Base-by-base conservation (phyloP, 805 yeast genomes). In the Candida alai region DNA sequence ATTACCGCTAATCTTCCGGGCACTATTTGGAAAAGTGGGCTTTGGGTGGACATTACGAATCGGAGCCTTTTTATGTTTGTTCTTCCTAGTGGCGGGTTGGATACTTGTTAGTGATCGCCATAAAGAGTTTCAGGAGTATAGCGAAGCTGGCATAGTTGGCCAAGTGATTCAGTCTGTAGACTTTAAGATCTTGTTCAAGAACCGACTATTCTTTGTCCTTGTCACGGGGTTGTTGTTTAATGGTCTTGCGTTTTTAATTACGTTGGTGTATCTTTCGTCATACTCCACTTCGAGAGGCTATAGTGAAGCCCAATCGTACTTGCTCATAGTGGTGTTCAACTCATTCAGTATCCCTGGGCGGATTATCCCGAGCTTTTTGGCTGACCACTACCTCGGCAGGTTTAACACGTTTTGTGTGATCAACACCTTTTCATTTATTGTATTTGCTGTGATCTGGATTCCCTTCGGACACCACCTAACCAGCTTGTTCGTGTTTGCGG, bases 1-100 rank as follows among this genome's bases (percentile, higher is more conserved):
- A 6, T 47, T 47, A 28, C 64, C 64, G 6, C 39, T 56, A 13
- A 48, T 56, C 45, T 53, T 55, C 34, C 34, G 53, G 16, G 27
- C 44, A 4, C 39, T 58, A 17, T 52, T 50, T 26, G 54, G 54
- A 5, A 47, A 44, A 29, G 39, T 58, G 15, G 64, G 64, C 4
- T 56, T 47, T 31, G 57, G 56, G 11, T 58, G 64, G 62, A 41
- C 61, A 3, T 42, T 57, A 7, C 30, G 61, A 28, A 45, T 52
- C 6, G 52, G 49, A 6, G 49, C 50, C 3, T 51, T 58, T 20
- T 44, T 58, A 19, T 44, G 45, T 25, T 43, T 42, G 7, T 42
- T 34, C 2, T 33, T 54, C 7, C 37, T 47, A 28, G 19, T 41
- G 0, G 16, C 37, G 1, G 56, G 55, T 1, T 28, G 39, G 4